A percentile compares a stretch with the other conserved stretches of the same genome.
Evolutionary conservation across 2,329 filamentous ascomycete species (phyloP).

Genomic region (Cladorrhinum sp.): DNA sequence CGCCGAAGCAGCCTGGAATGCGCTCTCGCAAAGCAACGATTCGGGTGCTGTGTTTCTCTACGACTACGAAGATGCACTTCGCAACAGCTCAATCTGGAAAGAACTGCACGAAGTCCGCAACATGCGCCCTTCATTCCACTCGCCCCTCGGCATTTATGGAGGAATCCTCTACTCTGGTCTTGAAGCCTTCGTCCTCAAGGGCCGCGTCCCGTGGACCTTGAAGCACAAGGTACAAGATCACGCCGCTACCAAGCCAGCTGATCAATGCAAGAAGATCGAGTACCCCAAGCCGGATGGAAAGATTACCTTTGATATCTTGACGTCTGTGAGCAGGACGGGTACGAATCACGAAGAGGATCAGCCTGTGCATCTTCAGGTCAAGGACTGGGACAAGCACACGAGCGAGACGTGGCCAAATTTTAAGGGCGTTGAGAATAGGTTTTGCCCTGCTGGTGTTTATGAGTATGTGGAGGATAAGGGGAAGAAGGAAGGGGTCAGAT

Average conservation of each 20-base stretch:
- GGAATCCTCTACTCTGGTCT: constrained; percentile 90
- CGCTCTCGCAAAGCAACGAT: constrained; percentile 55
- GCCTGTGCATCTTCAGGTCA: constrained; percentile 90
- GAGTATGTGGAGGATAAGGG: constrained; percentile 93
- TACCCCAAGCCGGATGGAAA: constrained; percentile 96
- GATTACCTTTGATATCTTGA: constrained; percentile 93
- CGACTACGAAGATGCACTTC: constrained; percentile 87
- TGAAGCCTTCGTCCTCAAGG: constrained; percentile 83
- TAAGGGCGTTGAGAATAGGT: constrained; percentile 91
- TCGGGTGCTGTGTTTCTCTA: constrained; percentile 82
- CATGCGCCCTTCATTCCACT: constrained; percentile 94
- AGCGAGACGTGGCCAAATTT: constrained; percentile 79
- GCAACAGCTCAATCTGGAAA: constrained; percentile 85
- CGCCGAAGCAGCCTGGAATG: constrained; percentile 82
- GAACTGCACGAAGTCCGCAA: constrained; percentile 95
- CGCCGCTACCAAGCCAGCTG: constrained; percentile 74
- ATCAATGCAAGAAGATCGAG: constrained; percentile 81
- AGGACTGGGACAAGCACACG: constrained; percentile 91
- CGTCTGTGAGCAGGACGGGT: constrained; percentile 88
- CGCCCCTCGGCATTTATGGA: constrained; percentile 80
- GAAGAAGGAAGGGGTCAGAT: constrained; percentile 84
- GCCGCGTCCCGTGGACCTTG: constrained; percentile 86
- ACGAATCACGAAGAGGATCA: constrained; percentile 99
- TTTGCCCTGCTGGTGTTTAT: constrained; percentile 96
- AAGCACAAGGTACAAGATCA: constrained; percentile 79